Conservation (phyloP, 495 filamentous ascomycete genomes). For the Podospora appendiculata region DNA sequence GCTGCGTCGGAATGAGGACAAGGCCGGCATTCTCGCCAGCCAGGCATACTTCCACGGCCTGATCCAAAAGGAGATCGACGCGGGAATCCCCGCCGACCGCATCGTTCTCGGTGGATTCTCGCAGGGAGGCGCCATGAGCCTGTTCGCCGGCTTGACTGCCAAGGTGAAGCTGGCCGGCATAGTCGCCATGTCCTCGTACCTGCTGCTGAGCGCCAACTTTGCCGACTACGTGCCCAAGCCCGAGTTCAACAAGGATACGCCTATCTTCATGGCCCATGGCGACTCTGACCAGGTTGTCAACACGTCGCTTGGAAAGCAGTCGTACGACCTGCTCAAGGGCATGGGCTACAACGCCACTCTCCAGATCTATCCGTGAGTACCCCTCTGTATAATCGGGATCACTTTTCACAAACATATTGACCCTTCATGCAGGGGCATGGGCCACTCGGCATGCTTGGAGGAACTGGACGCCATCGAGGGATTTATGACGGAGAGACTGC, state of each 20-base stretch:
- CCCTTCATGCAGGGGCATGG: constrained; percentile 44
- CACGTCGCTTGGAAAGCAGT: constrained; percentile 57
- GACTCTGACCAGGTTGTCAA: constrained; percentile 63
- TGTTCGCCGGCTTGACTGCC: constrained; percentile 61
- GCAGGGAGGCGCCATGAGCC: constrained; percentile 48
- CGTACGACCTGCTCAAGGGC: constrained; percentile 53
- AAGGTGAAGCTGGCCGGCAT: constrained; percentile 77
- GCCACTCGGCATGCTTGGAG: constrained; percentile 65
- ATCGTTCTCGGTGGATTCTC: constrained; percentile 71
- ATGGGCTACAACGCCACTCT: constrained; percentile 66
- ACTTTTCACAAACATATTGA: background rate
- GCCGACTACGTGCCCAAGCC: constrained; percentile 55
- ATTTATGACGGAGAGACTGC: constrained; percentile 60
- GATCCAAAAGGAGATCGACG: constrained; percentile 73
- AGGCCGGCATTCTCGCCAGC: constrained; percentile 67
- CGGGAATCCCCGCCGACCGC: constrained; percentile 72
- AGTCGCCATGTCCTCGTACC: constrained; percentile 75
- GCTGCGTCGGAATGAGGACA: constrained; percentile 53
- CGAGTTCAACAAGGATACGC: constrained; percentile 67
- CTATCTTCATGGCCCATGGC: constrained; percentile 85
- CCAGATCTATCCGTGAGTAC: constrained; percentile 62
- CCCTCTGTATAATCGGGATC: background rate
- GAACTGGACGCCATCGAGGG: constrained; percentile 81
- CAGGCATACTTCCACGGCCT: constrained; percentile 70
- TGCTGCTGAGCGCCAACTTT: constrained; percentile 68